Evolutionary conservation across 2,329 filamentous ascomycete genomes (phyloP).

Genomic region (Dactylellina drechsleri): DNA sequence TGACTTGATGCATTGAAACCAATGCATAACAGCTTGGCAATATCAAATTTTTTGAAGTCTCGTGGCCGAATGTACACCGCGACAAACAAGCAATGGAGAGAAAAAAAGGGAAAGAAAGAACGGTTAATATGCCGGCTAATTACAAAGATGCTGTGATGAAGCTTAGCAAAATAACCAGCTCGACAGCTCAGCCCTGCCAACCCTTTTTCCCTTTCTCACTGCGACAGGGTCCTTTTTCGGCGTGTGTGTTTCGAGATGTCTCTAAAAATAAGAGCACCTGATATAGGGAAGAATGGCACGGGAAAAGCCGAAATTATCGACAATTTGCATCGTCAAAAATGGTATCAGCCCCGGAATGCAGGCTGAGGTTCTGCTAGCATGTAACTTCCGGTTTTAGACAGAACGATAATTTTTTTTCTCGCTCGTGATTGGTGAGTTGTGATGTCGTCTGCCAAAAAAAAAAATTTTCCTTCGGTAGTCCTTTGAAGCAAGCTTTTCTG

Average conservation of each 20-base stretch:
- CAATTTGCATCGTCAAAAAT: background rate
- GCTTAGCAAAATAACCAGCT: slow-evolving; percentile 25
- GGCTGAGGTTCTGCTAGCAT: slow-evolving; percentile 16
- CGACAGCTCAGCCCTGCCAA: slow-evolving; percentile 49
- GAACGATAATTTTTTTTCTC: slow-evolving; percentile 20
- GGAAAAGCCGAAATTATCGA: slow-evolving; percentile 15
- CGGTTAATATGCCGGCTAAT: slow-evolving; percentile 40
- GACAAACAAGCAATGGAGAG: slow-evolving; percentile 3
- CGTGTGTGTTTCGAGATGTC: slow-evolving; percentile 17
- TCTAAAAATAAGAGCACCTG: slow-evolving; percentile 55
- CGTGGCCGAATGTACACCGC: slow-evolving; percentile 36
- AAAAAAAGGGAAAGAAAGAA: background rate
- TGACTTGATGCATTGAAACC: slow-evolving; percentile 52
- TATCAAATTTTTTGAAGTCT: slow-evolving; percentile 35
- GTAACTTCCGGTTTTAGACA: slow-evolving; percentile 33
- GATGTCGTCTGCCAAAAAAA: slow-evolving; percentile 7
- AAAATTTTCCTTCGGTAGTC: slow-evolving; percentile 44
- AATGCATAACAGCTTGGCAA: slow-evolving; percentile 46
- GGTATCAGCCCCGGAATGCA: slow-evolving; percentile 21
- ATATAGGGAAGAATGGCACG: slow-evolving; percentile 25
- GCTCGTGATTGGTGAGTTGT: slow-evolving; percentile 50
- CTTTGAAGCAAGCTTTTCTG: background rate
- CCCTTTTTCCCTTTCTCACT: background rate
- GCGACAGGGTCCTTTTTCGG: slow-evolving; percentile 4
- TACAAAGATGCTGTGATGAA: slow-evolving; percentile 1